A percentile compares a stretch with the other conserved stretches of the same genome.
Evolutionary conservation across 345 rosid species (phyloP).

Genomic region (Mangifera indica): DNA sequence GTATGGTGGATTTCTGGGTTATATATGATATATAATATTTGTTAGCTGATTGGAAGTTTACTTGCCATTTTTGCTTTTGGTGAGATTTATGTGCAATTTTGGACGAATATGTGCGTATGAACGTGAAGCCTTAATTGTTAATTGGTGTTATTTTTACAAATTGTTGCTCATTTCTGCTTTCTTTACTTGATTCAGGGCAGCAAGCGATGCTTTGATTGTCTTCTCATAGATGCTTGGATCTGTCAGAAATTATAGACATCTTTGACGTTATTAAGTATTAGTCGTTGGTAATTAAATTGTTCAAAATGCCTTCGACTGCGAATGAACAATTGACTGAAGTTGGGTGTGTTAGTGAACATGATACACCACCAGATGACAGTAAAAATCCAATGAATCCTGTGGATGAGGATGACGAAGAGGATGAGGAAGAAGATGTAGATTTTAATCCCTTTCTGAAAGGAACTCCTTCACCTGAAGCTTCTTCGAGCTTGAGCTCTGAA

Average conservation of each 20-base stretch:
- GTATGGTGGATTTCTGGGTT: background rate
- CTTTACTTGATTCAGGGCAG: background rate
- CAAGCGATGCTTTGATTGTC: background rate
- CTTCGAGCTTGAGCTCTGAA: constrained; percentile 90
- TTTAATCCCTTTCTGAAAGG: constrained; percentile 81
- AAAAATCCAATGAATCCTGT: constrained; percentile 20
- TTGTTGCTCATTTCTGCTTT: background rate
- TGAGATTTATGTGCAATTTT: background rate
- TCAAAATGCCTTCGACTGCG: constrained; percentile 26
- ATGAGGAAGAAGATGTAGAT: constrained; percentile 81
- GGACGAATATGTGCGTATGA: background rate
- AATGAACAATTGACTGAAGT: constrained; percentile 25
- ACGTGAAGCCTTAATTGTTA: background rate
- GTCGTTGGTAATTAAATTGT: background rate
- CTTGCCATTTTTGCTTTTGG: background rate
- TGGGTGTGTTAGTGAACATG: constrained; percentile 20
- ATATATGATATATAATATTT: background rate
- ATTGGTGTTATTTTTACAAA: background rate
- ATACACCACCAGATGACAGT: background rate
- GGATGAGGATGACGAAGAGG: constrained; percentile 47
- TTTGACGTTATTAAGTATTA: constrained; percentile 1
- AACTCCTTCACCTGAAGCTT: constrained; percentile 68
- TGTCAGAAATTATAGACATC: background rate
- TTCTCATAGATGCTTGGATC: constrained; percentile 7
- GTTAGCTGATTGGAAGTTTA: background rate